phyloP scores from a whole-genome alignment of 129 eudicot species.

The Sambucus nigra region DNA sequence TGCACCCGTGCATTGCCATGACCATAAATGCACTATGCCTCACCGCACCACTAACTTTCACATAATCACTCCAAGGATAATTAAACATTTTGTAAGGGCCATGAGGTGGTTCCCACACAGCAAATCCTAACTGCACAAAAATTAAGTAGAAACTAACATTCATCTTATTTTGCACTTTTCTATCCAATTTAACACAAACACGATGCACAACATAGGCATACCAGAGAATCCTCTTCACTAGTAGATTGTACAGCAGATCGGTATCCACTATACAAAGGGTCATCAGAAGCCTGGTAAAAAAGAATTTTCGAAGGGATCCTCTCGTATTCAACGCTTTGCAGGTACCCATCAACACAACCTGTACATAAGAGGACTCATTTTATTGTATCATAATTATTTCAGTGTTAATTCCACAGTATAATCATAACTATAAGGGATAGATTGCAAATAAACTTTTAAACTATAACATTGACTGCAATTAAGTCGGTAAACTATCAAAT shows the following conservation, averaged over 20 bases:
- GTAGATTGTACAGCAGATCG: constrained; percentile 71
- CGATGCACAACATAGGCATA: constrained; percentile 14
- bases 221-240: constrained; percentile 82
- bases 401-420: background rate
- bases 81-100: constrained; percentile 64
- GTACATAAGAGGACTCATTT: background rate
- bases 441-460: too few relatives aligned
- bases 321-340: constrained; percentile 55
- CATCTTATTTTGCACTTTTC: background rate
- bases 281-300: constrained; percentile 71
- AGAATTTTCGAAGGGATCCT: constrained; percentile 82
- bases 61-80: constrained; percentile 76
- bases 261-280: constrained; percentile 68
- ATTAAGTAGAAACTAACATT: background rate
- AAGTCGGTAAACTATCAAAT: background rate
- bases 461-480: background rate
- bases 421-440: too few relatives aligned
- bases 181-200: background rate
- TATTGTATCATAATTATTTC: background rate
- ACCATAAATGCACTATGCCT: constrained; percentile 91
- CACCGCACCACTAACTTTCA: constrained; percentile 78
- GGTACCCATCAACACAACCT: constrained; percentile 67
- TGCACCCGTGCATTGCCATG: constrained; percentile 90
- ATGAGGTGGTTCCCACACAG: constrained; percentile 93
- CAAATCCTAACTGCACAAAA: constrained; percentile 62